Evolutionary conservation across 345 rosid genomes (phyloP), one percentile per base, ranked within the genome.

Genomic region (Populus deltoides): DNA sequence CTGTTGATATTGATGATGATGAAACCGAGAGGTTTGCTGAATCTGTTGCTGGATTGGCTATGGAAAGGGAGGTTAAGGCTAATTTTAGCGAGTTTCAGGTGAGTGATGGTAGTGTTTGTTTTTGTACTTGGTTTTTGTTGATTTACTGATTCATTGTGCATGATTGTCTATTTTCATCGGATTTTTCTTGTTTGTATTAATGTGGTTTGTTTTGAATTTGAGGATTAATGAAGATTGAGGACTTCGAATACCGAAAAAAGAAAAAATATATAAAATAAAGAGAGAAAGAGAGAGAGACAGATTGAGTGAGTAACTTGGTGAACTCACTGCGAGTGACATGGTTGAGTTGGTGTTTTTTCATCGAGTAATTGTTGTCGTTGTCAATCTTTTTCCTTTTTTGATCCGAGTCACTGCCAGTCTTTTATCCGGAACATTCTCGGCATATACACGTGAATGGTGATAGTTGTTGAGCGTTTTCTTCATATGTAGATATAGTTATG

Each of bases 61-160:
- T 91, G 82, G 92, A 90, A 75, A 90, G 98, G 80, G 92, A 93
- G 83, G 90, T 84, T 8, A 88, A 89, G 83, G 88, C 84, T 62
- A 93, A 90, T 79, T 93, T 93, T 82, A 87, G 89, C 8, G 91
- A 90, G 75, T 93, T 93, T 89, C 93, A 92, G 93, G 97, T 93
- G 59, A 83, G 88, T 17, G 29, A 57, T 55, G 33, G 35, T 2
- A 45, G 68, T 10, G 29, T 71, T 55, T 73, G 31, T 62, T 6
- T 72, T 25, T 43, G 70, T 74, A 55, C 57, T 65, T n/a, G 66
- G 2, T 36, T 24, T 24, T 77, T 43, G 7, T 63, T 69, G 36
- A 24, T 71, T 7, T 73, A 53, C 10, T 20, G 22, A 20, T 53
- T n/a, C 9, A 53, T 53, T 53, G n/a, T 25, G n/a, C 68, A 27